These are phyloP conservation scores for Metarhizium sp. DNA, from an alignment of 2,329 filamentous ascomycete species.

Conservation along the genomic window DNA sequence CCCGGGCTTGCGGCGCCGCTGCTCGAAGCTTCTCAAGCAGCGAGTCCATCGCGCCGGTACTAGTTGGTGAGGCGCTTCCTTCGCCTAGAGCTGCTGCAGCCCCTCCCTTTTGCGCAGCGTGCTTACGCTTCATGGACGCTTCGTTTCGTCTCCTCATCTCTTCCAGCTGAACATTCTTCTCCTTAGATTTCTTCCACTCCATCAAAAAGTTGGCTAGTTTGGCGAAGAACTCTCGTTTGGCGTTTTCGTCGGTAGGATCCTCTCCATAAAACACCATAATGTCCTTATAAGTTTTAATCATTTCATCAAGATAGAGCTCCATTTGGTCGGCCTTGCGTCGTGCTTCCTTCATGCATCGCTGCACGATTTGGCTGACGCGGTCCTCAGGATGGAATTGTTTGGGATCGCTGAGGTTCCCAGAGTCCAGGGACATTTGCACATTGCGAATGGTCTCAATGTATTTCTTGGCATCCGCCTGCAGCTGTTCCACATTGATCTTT, in stretches of 20 bases:
- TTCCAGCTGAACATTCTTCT: slow-evolving; percentile 82
- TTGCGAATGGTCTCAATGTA: slow-evolving; percentile 96
- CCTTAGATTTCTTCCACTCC: slow-evolving; percentile 93
- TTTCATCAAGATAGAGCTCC: slow-evolving; percentile 86
- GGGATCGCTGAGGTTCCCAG: slow-evolving; percentile 87
- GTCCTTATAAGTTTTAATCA: slow-evolving; percentile 83
- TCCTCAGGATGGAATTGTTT: slow-evolving; percentile 98
- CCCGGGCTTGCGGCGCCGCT: slow-evolving; percentile 80
- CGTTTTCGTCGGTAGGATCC: slow-evolving; percentile 82
- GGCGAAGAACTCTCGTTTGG: slow-evolving; percentile 88
- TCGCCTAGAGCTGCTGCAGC: slow-evolving; percentile 22
- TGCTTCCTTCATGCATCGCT: slow-evolving; percentile 93
- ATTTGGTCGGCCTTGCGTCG: slow-evolving; percentile 93
- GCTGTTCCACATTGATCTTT: slow-evolving; percentile 91
- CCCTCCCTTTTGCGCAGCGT: slow-evolving; percentile 53
- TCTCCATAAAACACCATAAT: slow-evolving; percentile 97
- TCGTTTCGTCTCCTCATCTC: slow-evolving; percentile 80
- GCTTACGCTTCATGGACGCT: slow-evolving; percentile 85
- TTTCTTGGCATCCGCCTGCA: slow-evolving; percentile 75
- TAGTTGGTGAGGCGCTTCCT: slow-evolving; percentile 55
- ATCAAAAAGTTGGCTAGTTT: slow-evolving; percentile 84
- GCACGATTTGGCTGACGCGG: slow-evolving; percentile 82
- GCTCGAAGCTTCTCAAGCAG: slow-evolving; percentile 90
- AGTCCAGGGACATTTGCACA: slow-evolving; percentile 83
- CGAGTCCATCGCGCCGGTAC: slow-evolving; percentile 90